These are phyloP conservation scores for Boletus pseudopeckii DNA, from an alignment of 768 basidiomycete species.

Conservation along the genomic window DNA sequence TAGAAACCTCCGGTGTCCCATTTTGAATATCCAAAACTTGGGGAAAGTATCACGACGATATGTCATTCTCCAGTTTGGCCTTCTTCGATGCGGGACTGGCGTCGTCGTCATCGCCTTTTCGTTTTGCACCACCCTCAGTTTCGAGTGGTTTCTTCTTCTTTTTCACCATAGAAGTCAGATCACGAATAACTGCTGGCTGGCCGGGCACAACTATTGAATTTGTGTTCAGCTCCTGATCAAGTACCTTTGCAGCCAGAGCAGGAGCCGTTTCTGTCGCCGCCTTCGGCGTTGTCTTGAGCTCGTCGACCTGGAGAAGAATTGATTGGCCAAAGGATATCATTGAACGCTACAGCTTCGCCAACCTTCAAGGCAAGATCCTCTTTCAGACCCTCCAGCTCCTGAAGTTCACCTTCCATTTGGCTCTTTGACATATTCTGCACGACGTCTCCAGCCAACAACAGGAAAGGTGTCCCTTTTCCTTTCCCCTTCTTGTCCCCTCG, in stretches of 20 bases:
- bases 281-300: conserved; percentile 78
- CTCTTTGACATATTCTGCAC: conserved; percentile 64
- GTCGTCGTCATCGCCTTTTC: conserved; percentile 66
- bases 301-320: conserved; percentile 68
- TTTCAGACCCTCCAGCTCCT: conserved; percentile 71
- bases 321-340: not conserved
- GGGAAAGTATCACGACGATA: conserved; percentile 17
- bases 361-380: conserved; percentile 87
- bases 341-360: not conserved
- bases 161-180: conserved; percentile 79
- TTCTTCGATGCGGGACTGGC: conserved; percentile 55
- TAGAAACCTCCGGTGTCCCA: conserved; percentile 19
- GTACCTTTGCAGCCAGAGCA: conserved; percentile 62
- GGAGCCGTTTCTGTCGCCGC: conserved; percentile 60
- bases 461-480: conserved; percentile 52
- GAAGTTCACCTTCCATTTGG: conserved; percentile 77
- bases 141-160: conserved; percentile 68
- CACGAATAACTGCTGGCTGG: conserved; percentile 57
- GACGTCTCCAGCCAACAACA: conserved; percentile 39
- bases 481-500: conserved; percentile 57
- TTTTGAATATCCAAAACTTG: conserved; percentile 17
- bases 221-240: conserved; percentile 68
- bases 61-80: conserved; percentile 48
- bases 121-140: conserved; percentile 47
- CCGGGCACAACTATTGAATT: conserved; percentile 33